phyloP scores from a whole-genome alignment of 2,329 filamentous ascomycete species.

The Aspergillus ibericus region DNA sequence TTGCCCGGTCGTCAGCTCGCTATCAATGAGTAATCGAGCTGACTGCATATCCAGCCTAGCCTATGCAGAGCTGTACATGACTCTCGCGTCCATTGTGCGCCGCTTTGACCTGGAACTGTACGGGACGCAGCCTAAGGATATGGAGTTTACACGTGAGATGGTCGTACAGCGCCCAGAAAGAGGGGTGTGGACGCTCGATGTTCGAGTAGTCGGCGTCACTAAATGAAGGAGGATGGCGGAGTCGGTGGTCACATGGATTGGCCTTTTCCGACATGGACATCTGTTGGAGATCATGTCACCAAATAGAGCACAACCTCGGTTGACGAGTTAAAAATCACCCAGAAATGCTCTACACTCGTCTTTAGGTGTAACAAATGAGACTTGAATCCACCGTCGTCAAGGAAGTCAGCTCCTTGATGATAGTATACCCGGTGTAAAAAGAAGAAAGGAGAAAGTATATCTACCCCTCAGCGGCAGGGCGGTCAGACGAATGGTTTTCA shows the following conservation, averaged over 20 bases:
- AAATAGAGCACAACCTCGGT: no score
- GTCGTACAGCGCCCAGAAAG: neutral
- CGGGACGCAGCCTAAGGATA: neutral
- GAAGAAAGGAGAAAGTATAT: no score
- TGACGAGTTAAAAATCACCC: no score
- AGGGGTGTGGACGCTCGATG: neutral
- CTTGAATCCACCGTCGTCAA: no score
- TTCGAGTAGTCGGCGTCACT: neutral
- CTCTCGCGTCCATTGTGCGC: neutral
- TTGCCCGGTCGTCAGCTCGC: neutral
- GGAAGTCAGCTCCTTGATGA: no score
- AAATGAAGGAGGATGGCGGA: neutral
- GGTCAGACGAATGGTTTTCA: no score
- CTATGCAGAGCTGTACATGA: neutral
- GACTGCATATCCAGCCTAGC: neutral
- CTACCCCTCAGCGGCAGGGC: no score
- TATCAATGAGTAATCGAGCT: neutral
- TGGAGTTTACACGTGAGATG: neutral
- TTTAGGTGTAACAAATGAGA: no score
- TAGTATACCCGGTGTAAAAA: no score
- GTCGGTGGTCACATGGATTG: neutral
- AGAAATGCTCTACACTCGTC: no score
- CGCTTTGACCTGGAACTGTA: constrained; percentile 1
- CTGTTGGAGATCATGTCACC: neutral
- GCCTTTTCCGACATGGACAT: neutral